phyloP scores from a whole-genome alignment of 2,329 filamentous ascomycete genomes.

The Venturia effusa region DNA sequence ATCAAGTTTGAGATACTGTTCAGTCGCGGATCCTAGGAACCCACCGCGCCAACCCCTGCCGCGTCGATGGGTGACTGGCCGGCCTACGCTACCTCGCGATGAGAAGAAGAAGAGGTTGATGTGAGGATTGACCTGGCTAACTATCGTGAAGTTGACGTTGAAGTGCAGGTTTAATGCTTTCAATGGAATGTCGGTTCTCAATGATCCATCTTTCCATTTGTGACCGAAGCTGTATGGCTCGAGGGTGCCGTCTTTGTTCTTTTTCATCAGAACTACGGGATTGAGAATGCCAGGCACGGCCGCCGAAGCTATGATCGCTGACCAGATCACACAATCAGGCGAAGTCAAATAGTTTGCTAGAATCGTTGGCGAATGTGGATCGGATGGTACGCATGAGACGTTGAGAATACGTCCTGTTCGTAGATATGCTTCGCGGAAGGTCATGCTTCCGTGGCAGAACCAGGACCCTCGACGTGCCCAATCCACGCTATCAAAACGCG shows the following conservation, averaged over 20 bases:
- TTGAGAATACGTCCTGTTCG: constrained; percentile 90
- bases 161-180: constrained; percentile 92
- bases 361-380: constrained; percentile 86
- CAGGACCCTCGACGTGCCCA: constrained; percentile 80
- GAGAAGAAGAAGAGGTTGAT: constrained; percentile 99
- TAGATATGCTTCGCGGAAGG: constrained; percentile 89
- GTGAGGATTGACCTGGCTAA: constrained; percentile 81
- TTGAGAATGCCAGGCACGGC: constrained; percentile 95
- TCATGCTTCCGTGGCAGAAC: constrained; percentile 87
- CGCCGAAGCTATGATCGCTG: constrained; percentile 84
- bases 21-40: constrained; percentile 81
- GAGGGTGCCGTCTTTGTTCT: constrained; percentile 64
- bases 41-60: constrained; percentile 94
- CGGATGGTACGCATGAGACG: constrained; percentile 88
- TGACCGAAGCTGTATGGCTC: constrained; percentile 92
- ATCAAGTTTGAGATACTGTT: constrained; percentile 94
- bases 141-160: constrained; percentile 96
- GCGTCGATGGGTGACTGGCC: constrained; percentile 85
- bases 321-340: constrained; percentile 97
- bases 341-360: constrained; percentile 91
- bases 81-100: constrained; percentile 79
- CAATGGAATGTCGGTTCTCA: constrained; percentile 90
- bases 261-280: constrained; percentile 86
- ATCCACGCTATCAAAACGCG: constrained; percentile 84
- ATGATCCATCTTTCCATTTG: constrained; percentile 96